These are phyloP conservation scores for Kwoniella sp. DNA, from an alignment of 768 basidiomycete species.

Conservation along the genomic window DNA sequence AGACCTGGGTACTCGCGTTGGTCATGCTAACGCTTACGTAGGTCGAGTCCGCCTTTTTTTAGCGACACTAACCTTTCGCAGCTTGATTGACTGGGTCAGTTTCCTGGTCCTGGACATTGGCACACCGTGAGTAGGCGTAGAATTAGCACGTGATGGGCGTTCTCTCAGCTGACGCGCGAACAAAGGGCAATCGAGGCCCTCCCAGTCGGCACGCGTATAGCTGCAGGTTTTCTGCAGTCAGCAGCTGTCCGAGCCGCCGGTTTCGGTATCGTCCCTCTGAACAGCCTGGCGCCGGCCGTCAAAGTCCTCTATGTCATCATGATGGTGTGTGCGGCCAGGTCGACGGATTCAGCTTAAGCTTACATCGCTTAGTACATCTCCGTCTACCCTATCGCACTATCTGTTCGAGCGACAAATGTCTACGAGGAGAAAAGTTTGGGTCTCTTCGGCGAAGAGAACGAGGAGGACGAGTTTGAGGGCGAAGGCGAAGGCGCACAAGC, in stretches of 20 bases:
- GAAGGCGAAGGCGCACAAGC: constrained; percentile 38
- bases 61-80: constrained; percentile 49
- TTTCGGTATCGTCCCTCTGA: constrained; percentile 69
- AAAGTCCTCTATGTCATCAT: constrained; percentile 84
- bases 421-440: constrained; percentile 93
- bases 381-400: constrained; percentile 46
- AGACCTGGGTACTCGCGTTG: constrained; percentile 82
- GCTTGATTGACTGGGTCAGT: constrained; percentile 78
- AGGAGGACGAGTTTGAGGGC: constrained; percentile 53
- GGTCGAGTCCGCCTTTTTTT: too few relatives aligned
- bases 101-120: constrained; percentile 86
- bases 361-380: constrained; percentile 3
- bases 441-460: constrained; percentile 58
- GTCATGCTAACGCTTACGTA: constrained; percentile 69
- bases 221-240: constrained; percentile 73
- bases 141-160: too few relatives aligned
- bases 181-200: constrained; percentile 59
- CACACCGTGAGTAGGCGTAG: constrained; percentile 53
- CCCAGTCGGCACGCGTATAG: constrained; percentile 65
- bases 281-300: constrained; percentile 78
- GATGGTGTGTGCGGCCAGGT: constrained; percentile 65
- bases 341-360: background rate
- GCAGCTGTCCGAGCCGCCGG: constrained; percentile 77
- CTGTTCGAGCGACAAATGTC: constrained; percentile 66
- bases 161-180: background rate